Conservation (phyloP, 1,284 basidiomycete genomes). For the Naganishia liquefaciens region DNA sequence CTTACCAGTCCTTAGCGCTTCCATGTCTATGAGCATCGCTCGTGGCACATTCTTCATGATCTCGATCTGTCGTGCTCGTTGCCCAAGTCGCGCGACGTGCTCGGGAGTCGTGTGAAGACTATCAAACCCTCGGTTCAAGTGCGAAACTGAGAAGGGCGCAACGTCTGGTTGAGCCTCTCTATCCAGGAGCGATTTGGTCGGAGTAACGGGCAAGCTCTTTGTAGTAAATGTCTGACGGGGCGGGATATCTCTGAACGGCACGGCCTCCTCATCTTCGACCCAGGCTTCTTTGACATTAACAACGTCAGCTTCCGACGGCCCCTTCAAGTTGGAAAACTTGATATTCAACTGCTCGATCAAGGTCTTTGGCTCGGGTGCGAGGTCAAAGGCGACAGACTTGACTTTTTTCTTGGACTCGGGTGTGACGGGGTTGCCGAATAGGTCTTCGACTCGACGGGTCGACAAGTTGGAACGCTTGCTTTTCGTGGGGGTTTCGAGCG, state of each 20-base stretch:
- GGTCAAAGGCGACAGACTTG: conserved; percentile 3
- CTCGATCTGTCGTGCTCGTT: conserved; percentile 13
- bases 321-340: conserved; percentile 13
- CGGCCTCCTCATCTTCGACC: conserved; percentile 1
- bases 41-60: conserved; percentile 28
- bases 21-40: conserved; percentile 16
- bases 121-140: not conserved
- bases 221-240: not conserved
- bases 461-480: not conserved
- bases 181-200: not conserved
- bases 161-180: too few species aligned
- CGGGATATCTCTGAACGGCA: conserved; percentile 4
- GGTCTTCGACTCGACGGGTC: not conserved
- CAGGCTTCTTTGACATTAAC: not conserved
- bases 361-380: not conserved
- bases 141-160: too few species aligned
- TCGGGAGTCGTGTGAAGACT: conserved; percentile 18
- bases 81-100: conserved; percentile 14
- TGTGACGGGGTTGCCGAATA: not conserved
- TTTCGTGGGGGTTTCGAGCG: conserved; percentile 14
- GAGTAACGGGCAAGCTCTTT: conserved; percentile 10
- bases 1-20: conserved; percentile 17
- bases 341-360: conserved; percentile 27
- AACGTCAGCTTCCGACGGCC: not conserved
- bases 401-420: conserved; percentile 1